Evolutionary conservation across 1,139 yeast genomes (phyloP), one percentile per base, ranked within the genome.

Genomic region (Candida sp.): DNA sequence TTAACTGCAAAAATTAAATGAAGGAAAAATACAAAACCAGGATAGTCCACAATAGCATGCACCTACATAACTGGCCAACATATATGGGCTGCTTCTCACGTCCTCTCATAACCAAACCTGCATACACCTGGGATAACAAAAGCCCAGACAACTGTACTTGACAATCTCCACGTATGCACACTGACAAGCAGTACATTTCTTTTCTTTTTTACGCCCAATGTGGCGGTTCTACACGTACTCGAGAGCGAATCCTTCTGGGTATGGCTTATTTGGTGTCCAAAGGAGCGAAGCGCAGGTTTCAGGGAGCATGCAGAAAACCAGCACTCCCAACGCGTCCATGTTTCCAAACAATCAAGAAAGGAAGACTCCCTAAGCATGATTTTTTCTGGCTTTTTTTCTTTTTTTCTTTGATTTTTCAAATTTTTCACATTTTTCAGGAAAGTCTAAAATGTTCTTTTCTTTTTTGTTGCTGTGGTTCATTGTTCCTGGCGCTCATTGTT

Each of bases 1-100:
- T 38, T 38, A 38, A 38, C 42, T 38, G 42, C 42, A 38, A 38
- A 38, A 38, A 38, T 38, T 38, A 11, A 26, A 26, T 25, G 12
- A 26, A 11, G 2, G 12, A 38, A 25, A 38, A 3, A 37, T 37
- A 22, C n/a, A 22, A 22, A 37, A 37, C 12, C 26, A 17, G 3
- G 7, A 17, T 12, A 37, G 22, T 6, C 2, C 22, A n/a, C 39
- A 35, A 35, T 35, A 37, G 4, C 26, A 23, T 7, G 22, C 34
- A 31, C 9, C 34, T 7, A 31, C 34, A 31, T 7, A 7, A 30
- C 7, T 33, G 22, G 12, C 4, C 17, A 17, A 22, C 23, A 37
- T 37, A 28, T 37, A 37, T 38, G 42, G 42, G 42, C 32, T 25
- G 30, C 42, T 25, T 12, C 9, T 38, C 31, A 38, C 32, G 8